phyloP scores from a whole-genome alignment of 495 filamentous ascomycete genomes.

The Lophiotrema nucula region DNA sequence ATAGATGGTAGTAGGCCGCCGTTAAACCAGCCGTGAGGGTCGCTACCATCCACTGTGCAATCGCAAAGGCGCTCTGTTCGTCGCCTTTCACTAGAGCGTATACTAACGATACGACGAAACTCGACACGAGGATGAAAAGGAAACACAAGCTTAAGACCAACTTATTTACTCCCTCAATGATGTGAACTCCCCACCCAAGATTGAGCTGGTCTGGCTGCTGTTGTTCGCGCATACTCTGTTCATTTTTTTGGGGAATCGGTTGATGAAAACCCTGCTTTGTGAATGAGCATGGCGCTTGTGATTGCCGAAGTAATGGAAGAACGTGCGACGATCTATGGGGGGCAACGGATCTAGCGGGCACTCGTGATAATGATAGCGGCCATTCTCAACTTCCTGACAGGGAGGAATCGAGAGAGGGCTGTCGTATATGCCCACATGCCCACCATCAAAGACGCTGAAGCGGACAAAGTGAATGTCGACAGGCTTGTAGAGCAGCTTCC shows the following conservation, averaged over 20 bases:
- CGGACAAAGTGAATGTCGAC: slow-evolving; percentile 3
- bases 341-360: slow-evolving; percentile 7
- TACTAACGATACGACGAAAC: slow-evolving; percentile 1
- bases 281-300: slow-evolving; percentile 2
- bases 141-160: neutral
- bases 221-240: neutral
- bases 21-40: slow-evolving; percentile 2
- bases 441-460: slow-evolving; percentile 6
- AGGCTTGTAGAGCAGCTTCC: neutral
- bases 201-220: neutral
- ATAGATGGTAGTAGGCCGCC: neutral
- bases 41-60: slow-evolving; percentile 15
- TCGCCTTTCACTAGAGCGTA: neutral
- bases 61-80: slow-evolving; percentile 2
- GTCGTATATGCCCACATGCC: neutral
- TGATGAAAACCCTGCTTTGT: neutral
- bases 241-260: slow-evolving; percentile 3
- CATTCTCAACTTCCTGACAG: neutral
- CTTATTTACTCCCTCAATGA: slow-evolving; percentile 7
- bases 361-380: neutral
- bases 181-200: neutral
- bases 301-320: slow-evolving; percentile 11
- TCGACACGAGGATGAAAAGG: neutral
- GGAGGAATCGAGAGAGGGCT: neutral
- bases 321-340: slow-evolving; percentile 4